Percentiles rank a stretch among this genome's conserved stretches.
phyloP scores from a whole-genome alignment of 192 early-diverging fungal genomes.

The Funneliformis geosporum region DNA sequence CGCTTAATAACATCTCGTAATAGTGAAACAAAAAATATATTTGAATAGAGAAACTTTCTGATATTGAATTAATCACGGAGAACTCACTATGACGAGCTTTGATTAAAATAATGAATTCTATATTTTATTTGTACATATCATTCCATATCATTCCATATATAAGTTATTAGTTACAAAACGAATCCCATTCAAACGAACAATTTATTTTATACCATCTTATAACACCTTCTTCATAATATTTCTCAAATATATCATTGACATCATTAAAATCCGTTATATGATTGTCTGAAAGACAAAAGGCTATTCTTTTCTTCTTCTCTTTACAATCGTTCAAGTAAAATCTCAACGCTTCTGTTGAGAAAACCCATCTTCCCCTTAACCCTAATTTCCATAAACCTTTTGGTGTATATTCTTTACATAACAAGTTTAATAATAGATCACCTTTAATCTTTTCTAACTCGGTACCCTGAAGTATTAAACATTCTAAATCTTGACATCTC shows the following conservation, averaged over 20 bases:
- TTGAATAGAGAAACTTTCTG: no score
- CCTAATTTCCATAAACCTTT: background rate
- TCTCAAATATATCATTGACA: background rate
- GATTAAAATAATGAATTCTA: no score
- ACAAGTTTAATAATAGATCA: background rate
- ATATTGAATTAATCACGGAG: no score
- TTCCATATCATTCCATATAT: no score
- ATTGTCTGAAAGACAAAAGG: background rate
- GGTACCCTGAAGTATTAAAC: background rate
- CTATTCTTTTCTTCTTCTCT: background rate
- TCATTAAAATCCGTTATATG: background rate
- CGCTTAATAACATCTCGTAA: no score
- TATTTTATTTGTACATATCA: no score
- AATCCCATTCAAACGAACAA: no score
- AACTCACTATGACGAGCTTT: no score
- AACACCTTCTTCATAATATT: background rate
- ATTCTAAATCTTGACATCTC: background rate
- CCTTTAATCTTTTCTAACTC: background rate
- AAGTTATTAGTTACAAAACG: no score
- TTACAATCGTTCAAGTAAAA: background rate
- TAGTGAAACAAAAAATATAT: no score
- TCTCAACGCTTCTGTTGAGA: background rate
- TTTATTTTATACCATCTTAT: background rate
- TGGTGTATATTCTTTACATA: background rate
- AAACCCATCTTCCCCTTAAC: background rate